These are phyloP conservation scores for Populus hybrid DNA, from an alignment of 441 rosid species.

Conservation along the genomic window DNA sequence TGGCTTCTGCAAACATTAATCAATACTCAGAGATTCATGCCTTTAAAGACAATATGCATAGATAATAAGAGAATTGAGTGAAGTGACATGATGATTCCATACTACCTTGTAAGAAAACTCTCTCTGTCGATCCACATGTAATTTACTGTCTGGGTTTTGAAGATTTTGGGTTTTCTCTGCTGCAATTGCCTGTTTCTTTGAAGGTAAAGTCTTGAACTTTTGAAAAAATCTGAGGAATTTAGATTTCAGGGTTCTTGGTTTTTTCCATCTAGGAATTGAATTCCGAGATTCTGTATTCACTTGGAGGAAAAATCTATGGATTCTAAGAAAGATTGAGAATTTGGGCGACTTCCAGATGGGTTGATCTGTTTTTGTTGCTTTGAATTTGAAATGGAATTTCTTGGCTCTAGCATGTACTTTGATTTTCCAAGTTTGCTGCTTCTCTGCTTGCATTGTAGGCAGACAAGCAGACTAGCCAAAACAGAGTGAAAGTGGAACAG, in stretches of 20 bases:
- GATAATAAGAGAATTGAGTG: neutral
- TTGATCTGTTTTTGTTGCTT: slow-evolving; percentile 14
- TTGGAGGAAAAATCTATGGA: slow-evolving; percentile 26
- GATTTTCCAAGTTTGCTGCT: slow-evolving; percentile 33
- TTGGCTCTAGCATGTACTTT: slow-evolving; percentile 29
- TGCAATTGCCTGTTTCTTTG: slow-evolving; percentile 2
- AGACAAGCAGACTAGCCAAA: neutral
- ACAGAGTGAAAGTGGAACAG: neutral
- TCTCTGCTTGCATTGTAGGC: slow-evolving; percentile 16
- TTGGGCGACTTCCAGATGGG: slow-evolving; percentile 26
- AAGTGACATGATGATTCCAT: neutral
- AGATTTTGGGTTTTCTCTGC: neutral
- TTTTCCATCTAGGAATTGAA: slow-evolving; percentile 10
- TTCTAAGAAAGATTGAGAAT: slow-evolving; percentile 30
- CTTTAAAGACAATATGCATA: neutral
- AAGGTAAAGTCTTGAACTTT: slow-evolving; percentile 9
- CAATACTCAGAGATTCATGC: neutral
- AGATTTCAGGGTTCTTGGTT: slow-evolving; percentile 14
- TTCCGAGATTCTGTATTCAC: slow-evolving; percentile 21
- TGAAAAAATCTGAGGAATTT: slow-evolving; percentile 18
- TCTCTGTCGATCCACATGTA: neutral
- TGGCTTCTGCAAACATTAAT: slow-evolving; percentile 11
- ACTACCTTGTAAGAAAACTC: slow-evolving; percentile 8
- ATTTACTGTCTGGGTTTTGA: slow-evolving; percentile 19
- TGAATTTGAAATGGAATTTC: slow-evolving; percentile 29